Conservation (phyloP, 1,284 basidiomycete genomes). For the Leccinum angustisporum region DNA sequence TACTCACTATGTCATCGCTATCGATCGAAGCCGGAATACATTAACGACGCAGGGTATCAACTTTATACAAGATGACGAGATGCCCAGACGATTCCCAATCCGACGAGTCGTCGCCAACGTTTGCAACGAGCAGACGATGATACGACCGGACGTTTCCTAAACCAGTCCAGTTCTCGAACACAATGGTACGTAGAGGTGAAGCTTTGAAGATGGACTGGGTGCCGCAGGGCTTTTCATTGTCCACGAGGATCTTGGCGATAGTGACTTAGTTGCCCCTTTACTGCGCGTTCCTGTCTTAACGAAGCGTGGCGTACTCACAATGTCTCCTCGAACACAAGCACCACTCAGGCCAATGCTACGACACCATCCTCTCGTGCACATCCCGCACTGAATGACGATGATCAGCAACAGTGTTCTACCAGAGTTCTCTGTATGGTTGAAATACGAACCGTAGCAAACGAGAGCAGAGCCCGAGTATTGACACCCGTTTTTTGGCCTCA, state of each 20-base stretch:
- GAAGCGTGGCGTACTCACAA: too few relatives aligned
- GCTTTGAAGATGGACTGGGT: neutral
- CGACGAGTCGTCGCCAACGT: slow-evolving; percentile 3
- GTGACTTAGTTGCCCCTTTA: neutral
- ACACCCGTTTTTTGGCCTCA: too few relatives aligned
- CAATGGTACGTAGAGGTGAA: neutral
- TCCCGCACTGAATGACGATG: too few relatives aligned
- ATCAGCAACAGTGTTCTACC: too few relatives aligned
- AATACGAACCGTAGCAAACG: too few relatives aligned
- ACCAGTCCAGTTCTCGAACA: slow-evolving; percentile 1
- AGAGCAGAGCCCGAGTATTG: too few relatives aligned
- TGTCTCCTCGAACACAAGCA: too few relatives aligned
- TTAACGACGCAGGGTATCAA: neutral
- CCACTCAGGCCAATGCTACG: too few relatives aligned
- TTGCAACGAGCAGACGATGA: slow-evolving; percentile 3
- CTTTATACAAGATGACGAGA: neutral
- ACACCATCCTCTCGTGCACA: too few relatives aligned
- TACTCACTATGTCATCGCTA: neutral
- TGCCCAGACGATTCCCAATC: neutral
- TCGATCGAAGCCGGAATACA: neutral
- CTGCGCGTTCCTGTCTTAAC: too few relatives aligned
- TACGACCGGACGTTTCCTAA: slow-evolving; percentile 6
- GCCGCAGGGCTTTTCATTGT: slow-evolving; percentile 1
- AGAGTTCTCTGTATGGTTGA: too few relatives aligned
- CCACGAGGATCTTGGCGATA: slow-evolving; percentile 2